Conservation (phyloP, 345 rosid genomes). For the Brassica juncea region DNA sequence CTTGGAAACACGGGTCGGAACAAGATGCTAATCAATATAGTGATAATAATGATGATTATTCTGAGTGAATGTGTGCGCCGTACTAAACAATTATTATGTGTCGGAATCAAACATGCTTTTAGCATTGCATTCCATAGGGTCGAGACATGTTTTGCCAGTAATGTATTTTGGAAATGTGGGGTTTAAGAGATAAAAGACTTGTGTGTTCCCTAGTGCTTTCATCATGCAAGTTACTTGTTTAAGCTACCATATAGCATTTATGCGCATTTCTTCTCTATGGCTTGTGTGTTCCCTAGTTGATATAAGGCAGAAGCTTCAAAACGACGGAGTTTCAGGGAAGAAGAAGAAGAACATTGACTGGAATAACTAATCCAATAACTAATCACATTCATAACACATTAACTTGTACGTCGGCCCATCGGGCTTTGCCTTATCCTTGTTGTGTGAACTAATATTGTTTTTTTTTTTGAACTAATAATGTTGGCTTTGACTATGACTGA, state of each 20-base stretch:
- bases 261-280: not conserved
- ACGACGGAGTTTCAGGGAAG: no score
- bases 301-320: no score
- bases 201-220: not conserved
- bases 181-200: slow-evolving; percentile 11
- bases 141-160: slow-evolving; percentile 11
- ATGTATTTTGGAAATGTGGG: slow-evolving; percentile 18
- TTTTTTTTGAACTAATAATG: no score
- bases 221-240: slow-evolving; percentile 2
- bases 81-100: not conserved
- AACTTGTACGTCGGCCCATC: no score
- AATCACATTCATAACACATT: no score
- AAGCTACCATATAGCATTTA: not conserved
- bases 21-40: slow-evolving; percentile 54
- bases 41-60: slow-evolving; percentile 65
- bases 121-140: slow-evolving; percentile 17
- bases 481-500: no score
- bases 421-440: no score
- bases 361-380: no score
- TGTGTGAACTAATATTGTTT: no score
- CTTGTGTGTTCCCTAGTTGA: not conserved
- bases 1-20: slow-evolving; percentile 45
- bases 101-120: slow-evolving; percentile 7
- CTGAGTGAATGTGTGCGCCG: slow-evolving; percentile 50
- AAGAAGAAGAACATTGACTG: no score